Conservation (phyloP, 805 yeast species). For the Cyberlindnera subsufficiens region DNA sequence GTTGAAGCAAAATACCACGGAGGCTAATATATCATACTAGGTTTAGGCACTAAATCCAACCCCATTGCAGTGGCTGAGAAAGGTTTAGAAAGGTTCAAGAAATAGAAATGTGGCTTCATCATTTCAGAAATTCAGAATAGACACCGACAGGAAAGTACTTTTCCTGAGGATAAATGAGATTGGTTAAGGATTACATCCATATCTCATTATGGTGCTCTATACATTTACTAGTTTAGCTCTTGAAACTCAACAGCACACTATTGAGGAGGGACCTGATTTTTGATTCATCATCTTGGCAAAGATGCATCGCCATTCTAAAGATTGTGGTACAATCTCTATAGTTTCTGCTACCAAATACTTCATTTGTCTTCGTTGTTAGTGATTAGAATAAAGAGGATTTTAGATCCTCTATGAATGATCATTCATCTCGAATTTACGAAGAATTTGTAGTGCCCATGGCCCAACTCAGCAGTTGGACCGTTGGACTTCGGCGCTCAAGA, state of each 20-base stretch:
- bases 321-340: conserved; percentile 99
- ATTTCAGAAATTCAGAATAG: conserved; percentile 98
- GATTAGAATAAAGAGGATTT: conserved; percentile 95
- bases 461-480: conserved; percentile 86
- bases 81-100: conserved; percentile 88
- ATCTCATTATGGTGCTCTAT: conserved; percentile 94
- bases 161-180: conserved; percentile 95
- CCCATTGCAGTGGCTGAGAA: conserved; percentile 88
- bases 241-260: conserved; percentile 88
- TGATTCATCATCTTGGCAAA: conserved; percentile 94
- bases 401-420: conserved; percentile 82
- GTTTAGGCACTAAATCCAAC: conserved; percentile 91
- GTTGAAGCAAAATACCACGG: conserved; percentile 93
- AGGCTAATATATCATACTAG: conserved; percentile 93
- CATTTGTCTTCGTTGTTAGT: conserved; percentile 93
- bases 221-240: conserved; percentile 99
- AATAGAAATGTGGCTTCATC: conserved; percentile 86
- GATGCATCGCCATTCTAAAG: conserved; percentile 98
- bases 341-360: conserved; percentile 96
- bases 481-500: conserved; percentile 85
- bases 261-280: conserved; percentile 86
- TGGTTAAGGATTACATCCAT: conserved; percentile 80
- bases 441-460: conserved; percentile 94
- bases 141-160: conserved; percentile 90
- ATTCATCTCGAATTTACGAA: conserved; percentile 85